These are phyloP conservation scores for Serendipita sp. DNA, from an alignment of 768 basidiomycete species.

Conservation along the genomic window DNA sequence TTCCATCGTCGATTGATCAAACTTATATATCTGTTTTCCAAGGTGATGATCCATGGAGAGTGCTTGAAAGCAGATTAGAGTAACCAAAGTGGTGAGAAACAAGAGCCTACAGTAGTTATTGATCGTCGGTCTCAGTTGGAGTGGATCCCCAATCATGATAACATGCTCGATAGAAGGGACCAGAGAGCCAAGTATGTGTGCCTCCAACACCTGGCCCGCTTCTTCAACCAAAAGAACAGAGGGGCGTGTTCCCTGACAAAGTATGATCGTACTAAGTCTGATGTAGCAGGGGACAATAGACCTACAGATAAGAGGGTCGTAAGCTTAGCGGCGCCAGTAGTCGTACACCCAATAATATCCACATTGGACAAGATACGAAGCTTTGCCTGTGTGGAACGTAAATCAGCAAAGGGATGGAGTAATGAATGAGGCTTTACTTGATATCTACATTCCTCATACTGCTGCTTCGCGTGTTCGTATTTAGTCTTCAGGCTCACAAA, in stretches of 20 bases:
- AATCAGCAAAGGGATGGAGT: not conserved
- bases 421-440: conserved; percentile 28
- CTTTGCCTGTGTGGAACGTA: conserved; percentile 28
- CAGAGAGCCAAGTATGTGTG: conserved; percentile 50
- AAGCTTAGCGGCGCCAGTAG: conserved; percentile 59
- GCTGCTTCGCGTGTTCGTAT: conserved; percentile 25
- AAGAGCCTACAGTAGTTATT: conserved; percentile 28
- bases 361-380: conserved; percentile 31
- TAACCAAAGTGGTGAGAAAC: not conserved
- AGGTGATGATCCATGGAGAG: conserved; percentile 52
- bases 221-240: conserved; percentile 59
- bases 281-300: not conserved
- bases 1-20: conserved; percentile 66
- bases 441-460: conserved; percentile 29
- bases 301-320: conserved; percentile 35
- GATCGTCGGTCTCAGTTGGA: conserved; percentile 54
- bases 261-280: conserved; percentile 22
- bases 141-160: conserved; percentile 64
- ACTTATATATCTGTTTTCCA: conserved; percentile 40
- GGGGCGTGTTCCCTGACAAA: conserved; percentile 37
- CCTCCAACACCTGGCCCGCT: conserved; percentile 69
- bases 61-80: conserved; percentile 22
- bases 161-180: conserved; percentile 52
- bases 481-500: conserved; percentile 29
- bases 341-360: conserved; percentile 62